Base-by-base conservation (phyloP, 2,329 filamentous ascomycete genomes). In the Colletotrichum aenigma region DNA sequence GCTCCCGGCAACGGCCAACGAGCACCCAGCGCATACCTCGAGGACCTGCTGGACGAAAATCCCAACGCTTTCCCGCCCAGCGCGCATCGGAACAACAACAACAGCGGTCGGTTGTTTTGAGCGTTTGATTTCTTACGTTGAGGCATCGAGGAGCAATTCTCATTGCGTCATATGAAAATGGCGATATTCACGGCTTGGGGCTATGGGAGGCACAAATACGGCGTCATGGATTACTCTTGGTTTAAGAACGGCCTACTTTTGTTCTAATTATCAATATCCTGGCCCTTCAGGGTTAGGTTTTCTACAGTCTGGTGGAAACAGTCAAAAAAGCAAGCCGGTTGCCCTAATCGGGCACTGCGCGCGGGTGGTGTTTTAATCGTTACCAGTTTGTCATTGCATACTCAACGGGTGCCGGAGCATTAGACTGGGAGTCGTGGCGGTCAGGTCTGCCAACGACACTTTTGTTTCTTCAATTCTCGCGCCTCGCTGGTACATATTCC, bases 11-110 rank as follows among this genome's bases (percentile, higher is more conserved):
- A 92, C 16, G 93, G 92, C 69, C 92, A 92, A 72, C 89, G 96
- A 73, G 94, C 96, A 18, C 96, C 96, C 0, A 98, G 95, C 83
- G 95, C 95, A 21, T 98, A 96, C 82, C 88, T 98, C 52, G 96
- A 98, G 75, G 96, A 98, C 83, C 85, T 98, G 66, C 93, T 98
- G 76, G 95, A 96, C 81, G 94, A 94, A 77, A 93, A 96, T 81
- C 87, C 89, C 7, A 86, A 86, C 48, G 83, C 85, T 78, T 86
- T 91, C 70, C 89, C 89, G 13, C 87, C 89, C 16, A 81, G 81
- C 58, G 64, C 43, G 26, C 55, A 58, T 38, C 70, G 74, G 18
- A 74, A 74, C 30, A 65, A 56, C 34, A 73, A 75, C 64, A 56
- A 65, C 30, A 62, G 74, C 28, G 34, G 32, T 13, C 74, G 74